These are phyloP conservation scores for Beta macrorhiza DNA, from an alignment of 179 eudicot genomes.

Conservation along the genomic window DNA sequence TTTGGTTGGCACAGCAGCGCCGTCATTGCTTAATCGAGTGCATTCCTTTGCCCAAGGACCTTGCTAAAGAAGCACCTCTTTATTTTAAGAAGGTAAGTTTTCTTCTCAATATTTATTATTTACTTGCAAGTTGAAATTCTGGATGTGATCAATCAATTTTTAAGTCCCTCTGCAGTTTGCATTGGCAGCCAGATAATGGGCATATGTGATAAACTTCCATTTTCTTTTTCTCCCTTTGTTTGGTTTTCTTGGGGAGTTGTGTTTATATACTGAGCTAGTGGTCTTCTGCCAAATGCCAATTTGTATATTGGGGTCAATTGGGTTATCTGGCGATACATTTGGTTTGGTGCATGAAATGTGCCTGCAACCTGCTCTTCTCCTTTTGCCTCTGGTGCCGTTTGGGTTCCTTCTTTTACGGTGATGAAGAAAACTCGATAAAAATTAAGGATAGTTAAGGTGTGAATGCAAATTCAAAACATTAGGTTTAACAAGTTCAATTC, in stretches of 20 bases:
- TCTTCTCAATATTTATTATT: not conserved
- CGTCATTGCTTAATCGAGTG: conserved; percentile 97
- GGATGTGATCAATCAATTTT: not conserved
- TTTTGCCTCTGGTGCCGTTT: not conserved
- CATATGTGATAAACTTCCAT: not conserved
- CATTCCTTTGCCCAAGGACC: conserved; percentile 66
- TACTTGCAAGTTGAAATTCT: not conserved
- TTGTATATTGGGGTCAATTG: no score
- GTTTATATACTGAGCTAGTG: not conserved
- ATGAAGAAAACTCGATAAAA: not conserved
- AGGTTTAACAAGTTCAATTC: no score
- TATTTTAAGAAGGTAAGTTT: conserved; percentile 75
- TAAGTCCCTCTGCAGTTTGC: not conserved
- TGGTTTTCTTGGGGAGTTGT: not conserved
- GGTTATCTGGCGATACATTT: not conserved
- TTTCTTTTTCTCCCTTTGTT: not conserved
- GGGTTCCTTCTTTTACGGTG: not conserved
- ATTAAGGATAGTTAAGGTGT: not conserved
- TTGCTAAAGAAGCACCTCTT: conserved; percentile 70
- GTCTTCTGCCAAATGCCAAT: not conserved
- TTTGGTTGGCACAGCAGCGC: conserved; percentile 65
- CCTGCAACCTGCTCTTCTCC: not conserved
- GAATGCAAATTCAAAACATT: no score
- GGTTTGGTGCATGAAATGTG: not conserved
- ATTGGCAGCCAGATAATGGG: not conserved